Percentiles rank a stretch among this genome's conserved stretches.
These are phyloP conservation scores for Rhizoclosmatium hyalinum DNA, from an alignment of 371 early-diverging fungal species.

Conservation along the genomic window DNA sequence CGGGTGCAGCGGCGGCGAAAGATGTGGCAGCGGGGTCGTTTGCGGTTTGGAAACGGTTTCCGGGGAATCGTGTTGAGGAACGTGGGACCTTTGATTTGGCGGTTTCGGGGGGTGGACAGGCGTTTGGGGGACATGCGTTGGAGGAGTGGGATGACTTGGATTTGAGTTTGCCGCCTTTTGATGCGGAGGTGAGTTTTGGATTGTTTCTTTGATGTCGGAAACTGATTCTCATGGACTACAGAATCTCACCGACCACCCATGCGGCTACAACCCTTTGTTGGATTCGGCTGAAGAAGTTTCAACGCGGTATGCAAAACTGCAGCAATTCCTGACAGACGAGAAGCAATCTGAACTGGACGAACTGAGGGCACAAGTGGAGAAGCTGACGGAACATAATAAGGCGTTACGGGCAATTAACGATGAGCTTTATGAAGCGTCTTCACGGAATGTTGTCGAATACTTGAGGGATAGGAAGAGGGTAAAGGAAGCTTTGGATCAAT, in stretches of 20 bases:
- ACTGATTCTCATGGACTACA: background rate
- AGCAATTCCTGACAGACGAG: background rate
- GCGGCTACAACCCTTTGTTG: conserved; percentile 6
- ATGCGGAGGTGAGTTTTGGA: conserved; percentile 5
- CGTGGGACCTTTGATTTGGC: background rate
- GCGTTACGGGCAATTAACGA: conserved; percentile 29
- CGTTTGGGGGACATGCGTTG: background rate
- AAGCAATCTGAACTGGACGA: conserved; percentile 18
- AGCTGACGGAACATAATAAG: conserved; percentile 31
- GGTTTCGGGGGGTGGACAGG: background rate
- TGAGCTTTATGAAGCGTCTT: conserved; percentile 38
- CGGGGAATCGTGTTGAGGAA: conserved; percentile 16
- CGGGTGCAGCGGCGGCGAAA: conserved; percentile 15
- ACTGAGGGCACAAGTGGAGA: conserved; percentile 29
- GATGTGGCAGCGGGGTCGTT: background rate
- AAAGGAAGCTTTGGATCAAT: background rate
- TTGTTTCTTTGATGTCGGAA: background rate
- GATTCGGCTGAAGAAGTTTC: conserved; percentile 11
- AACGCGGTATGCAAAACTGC: background rate
- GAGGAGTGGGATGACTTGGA: conserved; percentile 24
- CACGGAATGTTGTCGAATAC: conserved; percentile 12
- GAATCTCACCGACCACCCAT: conserved; percentile 6
- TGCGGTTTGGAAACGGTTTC: conserved; percentile 13
- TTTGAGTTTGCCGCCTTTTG: conserved; percentile 19
- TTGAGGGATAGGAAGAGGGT: conserved; percentile 11